Conservation (phyloP, 2,329 filamentous ascomycete genomes). For the Xylariales sp. region DNA sequence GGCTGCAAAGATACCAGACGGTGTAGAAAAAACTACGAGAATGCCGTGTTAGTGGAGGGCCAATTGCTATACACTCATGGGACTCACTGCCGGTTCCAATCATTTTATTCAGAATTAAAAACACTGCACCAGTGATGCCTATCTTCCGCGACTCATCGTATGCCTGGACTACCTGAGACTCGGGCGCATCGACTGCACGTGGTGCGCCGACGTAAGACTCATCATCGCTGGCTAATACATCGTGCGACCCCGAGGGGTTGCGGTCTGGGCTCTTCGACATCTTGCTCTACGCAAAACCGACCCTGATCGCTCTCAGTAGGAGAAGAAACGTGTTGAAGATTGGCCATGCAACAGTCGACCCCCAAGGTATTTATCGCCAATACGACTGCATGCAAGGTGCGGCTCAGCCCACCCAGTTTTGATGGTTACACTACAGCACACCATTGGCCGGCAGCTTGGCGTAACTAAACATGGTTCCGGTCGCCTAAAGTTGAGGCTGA, state of each 20-base stretch:
- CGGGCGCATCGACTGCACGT: conserved; percentile 11
- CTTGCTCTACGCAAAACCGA: conserved; percentile 1
- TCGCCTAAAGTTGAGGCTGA: too few species aligned
- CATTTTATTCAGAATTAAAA: conserved; percentile 55
- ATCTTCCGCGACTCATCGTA: conserved; percentile 39
- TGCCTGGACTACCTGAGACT: conserved; percentile 19
- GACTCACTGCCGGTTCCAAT: conserved; percentile 52
- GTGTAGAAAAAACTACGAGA: conserved; percentile 46
- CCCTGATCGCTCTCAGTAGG: too few species aligned
- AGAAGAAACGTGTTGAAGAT: too few species aligned
- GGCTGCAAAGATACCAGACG: conserved; percentile 45
- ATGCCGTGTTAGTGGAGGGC: conserved; percentile 7
- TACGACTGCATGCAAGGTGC: too few species aligned
- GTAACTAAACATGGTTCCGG: too few species aligned
- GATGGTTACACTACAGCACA: too few species aligned
- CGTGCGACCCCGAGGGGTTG: too few species aligned
- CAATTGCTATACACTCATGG: background rate
- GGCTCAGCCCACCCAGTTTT: too few species aligned
- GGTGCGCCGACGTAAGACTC: background rate
- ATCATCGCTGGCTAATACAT: background rate
- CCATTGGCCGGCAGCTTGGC: too few species aligned
- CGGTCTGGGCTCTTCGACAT: conserved; percentile 6
- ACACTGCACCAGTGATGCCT: conserved; percentile 47
- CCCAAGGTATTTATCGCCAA: too few species aligned
- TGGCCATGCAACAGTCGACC: too few species aligned